Evolutionary conservation across 2,329 filamentous ascomycete species (phyloP).

Genomic region (Colletotrichum salicis): DNA sequence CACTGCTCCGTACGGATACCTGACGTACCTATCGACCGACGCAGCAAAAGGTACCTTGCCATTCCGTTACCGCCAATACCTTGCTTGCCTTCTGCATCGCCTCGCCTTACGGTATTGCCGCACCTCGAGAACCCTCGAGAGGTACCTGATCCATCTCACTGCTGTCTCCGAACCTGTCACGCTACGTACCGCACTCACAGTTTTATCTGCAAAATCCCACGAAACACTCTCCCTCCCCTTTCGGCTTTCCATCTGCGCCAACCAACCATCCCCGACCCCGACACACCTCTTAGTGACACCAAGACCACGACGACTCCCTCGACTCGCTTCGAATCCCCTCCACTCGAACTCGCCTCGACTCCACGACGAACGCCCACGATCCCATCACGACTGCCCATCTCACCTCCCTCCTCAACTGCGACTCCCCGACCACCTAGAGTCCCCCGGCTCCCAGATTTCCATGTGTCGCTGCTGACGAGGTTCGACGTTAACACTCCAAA

Average conservation of each 20-base stretch:
- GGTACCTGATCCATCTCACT: slow-evolving; percentile 4
- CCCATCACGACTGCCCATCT: slow-evolving; percentile 8
- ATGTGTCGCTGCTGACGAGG: slow-evolving; percentile 36
- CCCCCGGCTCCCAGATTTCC: slow-evolving; percentile 14
- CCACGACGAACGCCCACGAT: slow-evolving; percentile 14
- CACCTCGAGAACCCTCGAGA: not conserved
- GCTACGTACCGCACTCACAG: slow-evolving; percentile 29
- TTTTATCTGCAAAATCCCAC: slow-evolving; percentile 34
- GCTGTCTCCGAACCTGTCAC: slow-evolving; percentile 1
- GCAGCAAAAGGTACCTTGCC: not conserved
- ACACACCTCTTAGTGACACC: not conserved
- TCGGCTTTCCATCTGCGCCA: slow-evolving; percentile 26
- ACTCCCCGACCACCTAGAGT: slow-evolving; percentile 14
- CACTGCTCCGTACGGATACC: too few species aligned
- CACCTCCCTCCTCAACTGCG: not conserved
- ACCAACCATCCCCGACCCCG: slow-evolving; percentile 19
- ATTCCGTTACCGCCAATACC: not conserved
- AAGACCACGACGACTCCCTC: slow-evolving; percentile 24
- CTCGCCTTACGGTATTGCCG: not conserved
- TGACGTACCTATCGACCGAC: not conserved
- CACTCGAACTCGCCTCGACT: not conserved
- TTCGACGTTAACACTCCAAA: slow-evolving; percentile 12
- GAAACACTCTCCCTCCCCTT: slow-evolving; percentile 33
- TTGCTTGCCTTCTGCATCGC: not conserved
- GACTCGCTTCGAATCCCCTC: slow-evolving; percentile 1